Conservation (phyloP, 1,139 yeast genomes). For the Geotrichum restrictum region DNA sequence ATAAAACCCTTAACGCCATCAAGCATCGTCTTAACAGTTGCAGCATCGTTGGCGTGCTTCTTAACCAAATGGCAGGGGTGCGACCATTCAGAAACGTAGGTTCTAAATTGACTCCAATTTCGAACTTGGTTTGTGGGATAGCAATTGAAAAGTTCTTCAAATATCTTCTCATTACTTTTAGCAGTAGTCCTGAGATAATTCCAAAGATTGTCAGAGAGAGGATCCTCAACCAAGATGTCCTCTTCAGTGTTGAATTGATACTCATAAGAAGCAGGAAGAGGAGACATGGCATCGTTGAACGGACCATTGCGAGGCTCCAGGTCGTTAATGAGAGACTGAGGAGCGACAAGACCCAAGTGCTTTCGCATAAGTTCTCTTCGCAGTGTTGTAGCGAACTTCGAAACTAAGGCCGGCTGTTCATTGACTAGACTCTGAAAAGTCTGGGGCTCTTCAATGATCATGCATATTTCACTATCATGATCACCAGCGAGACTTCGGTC, state of each 20-base stretch:
- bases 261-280: slow-evolving; percentile 18
- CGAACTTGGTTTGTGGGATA: slow-evolving; percentile 21
- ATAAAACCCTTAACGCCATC: slow-evolving; percentile 19
- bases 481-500: slow-evolving; percentile 24
- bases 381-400: slow-evolving; percentile 23
- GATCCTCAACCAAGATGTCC: slow-evolving; percentile 22
- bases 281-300: slow-evolving; percentile 16
- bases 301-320: neutral
- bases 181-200: slow-evolving; percentile 16
- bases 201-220: slow-evolving; percentile 22
- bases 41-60: slow-evolving; percentile 16
- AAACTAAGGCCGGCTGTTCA: slow-evolving; percentile 19
- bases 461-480: slow-evolving; percentile 25
- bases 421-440: slow-evolving; percentile 7
- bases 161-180: slow-evolving; percentile 19
- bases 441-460: slow-evolving; percentile 23
- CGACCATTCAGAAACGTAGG: slow-evolving; percentile 15
- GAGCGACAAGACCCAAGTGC: slow-evolving; percentile 22
- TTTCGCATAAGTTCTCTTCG: slow-evolving; percentile 22
- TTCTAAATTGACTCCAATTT: slow-evolving; percentile 21
- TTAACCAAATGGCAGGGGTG: slow-evolving; percentile 19
- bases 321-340: slow-evolving; percentile 10
- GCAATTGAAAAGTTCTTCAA: slow-evolving; percentile 22
- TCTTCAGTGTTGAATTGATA: slow-evolving; percentile 21
- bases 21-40: slow-evolving; percentile 15